Evolutionary conservation across 805 yeast genomes (phyloP).

Genomic region (Isabelozyma heimii): DNA sequence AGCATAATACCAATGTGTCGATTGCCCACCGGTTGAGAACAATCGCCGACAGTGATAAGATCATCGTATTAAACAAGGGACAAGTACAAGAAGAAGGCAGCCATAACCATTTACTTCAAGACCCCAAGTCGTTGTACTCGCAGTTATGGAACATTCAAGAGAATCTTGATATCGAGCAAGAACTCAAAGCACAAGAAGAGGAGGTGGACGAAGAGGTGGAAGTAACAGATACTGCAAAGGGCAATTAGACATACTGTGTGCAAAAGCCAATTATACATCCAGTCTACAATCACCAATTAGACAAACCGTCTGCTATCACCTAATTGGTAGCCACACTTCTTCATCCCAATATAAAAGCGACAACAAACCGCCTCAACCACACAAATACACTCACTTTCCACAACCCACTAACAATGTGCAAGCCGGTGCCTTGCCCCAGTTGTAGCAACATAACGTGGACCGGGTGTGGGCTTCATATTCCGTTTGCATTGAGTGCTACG

Average conservation of each 20-base stretch:
- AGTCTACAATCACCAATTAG: too few relatives aligned
- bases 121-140: conserved; percentile 62
- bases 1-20: conserved; percentile 73
- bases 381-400: background rate
- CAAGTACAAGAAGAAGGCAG: conserved; percentile 84
- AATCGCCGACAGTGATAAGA: conserved; percentile 90
- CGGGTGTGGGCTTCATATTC: conserved; percentile 47
- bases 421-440: conserved; percentile 26
- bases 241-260: too few relatives aligned
- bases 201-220: background rate
- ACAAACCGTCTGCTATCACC: too few relatives aligned
- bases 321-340: background rate
- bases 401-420: conserved; percentile 25
- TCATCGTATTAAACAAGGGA: conserved; percentile 81
- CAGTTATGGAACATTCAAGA: conserved; percentile 94
- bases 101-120: conserved; percentile 59
- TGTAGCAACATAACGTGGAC: conserved; percentile 37
- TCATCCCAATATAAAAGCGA: background rate
- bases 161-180: conserved; percentile 52
- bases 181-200: conserved; percentile 10
- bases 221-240: too few relatives aligned
- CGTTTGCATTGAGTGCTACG: conserved; percentile 34
- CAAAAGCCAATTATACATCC: too few relatives aligned
- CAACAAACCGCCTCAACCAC: background rate
- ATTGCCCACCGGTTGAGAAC: conserved; percentile 95